phyloP scores from a whole-genome alignment of 2,329 filamentous ascomycete genomes.

The Fusarium stilboides region DNA sequence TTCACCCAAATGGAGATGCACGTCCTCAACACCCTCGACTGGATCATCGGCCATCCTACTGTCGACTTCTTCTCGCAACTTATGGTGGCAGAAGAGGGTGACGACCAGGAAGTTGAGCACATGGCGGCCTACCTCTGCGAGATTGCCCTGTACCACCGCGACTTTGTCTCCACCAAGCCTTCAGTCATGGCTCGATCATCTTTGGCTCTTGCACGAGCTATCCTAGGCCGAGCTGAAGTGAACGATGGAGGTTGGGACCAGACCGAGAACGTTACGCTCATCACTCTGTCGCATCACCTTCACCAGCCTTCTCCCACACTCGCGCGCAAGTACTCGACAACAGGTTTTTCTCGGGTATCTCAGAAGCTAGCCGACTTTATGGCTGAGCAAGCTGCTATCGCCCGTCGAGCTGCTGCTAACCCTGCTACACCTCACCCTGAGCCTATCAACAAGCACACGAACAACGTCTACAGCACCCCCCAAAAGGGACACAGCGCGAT shows the following conservation, averaged over 20 bases:
- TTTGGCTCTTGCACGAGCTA: slow-evolving; percentile 87
- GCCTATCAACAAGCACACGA: slow-evolving; percentile 65
- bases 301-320: slow-evolving; percentile 72
- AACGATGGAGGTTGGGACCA: slow-evolving; percentile 83
- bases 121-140: slow-evolving; percentile 96
- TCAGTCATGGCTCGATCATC: slow-evolving; percentile 92
- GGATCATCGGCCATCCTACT: slow-evolving; percentile 95
- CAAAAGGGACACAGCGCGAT: slow-evolving; percentile 79
- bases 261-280: slow-evolving; percentile 76
- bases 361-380: slow-evolving; percentile 72
- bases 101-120: slow-evolving; percentile 90
- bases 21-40: slow-evolving; percentile 96
- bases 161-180: slow-evolving; percentile 93
- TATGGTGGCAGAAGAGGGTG: slow-evolving; percentile 82
- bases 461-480: slow-evolving; percentile 80
- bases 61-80: slow-evolving; percentile 94
- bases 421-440: slow-evolving; percentile 75
- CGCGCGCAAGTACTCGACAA: slow-evolving; percentile 72
- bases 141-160: slow-evolving; percentile 95
- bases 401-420: slow-evolving; percentile 61
- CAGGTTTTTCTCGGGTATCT: slow-evolving; percentile 68
- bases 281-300: slow-evolving; percentile 72
- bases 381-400: slow-evolving; percentile 71
- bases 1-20: slow-evolving; percentile 99
- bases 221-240: slow-evolving; percentile 84